Conservation (phyloP, 2,329 filamentous ascomycete species). For the Aspergillus sp. region DNA sequence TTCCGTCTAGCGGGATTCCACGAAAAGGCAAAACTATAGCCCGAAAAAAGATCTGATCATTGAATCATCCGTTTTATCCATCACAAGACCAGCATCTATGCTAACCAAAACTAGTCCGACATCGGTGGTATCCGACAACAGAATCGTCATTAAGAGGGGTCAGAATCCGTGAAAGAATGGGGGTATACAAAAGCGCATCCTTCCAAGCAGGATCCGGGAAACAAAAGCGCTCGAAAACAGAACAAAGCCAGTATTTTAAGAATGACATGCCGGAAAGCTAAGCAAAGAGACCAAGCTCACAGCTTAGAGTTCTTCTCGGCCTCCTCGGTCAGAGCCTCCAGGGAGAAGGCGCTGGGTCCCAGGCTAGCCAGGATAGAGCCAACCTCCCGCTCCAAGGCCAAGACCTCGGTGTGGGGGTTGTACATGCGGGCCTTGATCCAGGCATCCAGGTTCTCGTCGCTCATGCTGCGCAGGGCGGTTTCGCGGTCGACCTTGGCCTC, state of each 20-base stretch:
- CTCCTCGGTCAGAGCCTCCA: constrained; percentile 28
- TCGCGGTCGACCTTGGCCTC: constrained; percentile 68
- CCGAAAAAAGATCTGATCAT: constrained; percentile 8
- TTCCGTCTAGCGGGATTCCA: neutral
- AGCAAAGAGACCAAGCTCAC: constrained; percentile 23
- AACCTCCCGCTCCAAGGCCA: constrained; percentile 49
- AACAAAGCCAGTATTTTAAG: constrained; percentile 19
- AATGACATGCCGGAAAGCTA: constrained; percentile 3
- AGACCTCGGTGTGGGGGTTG: constrained; percentile 50
- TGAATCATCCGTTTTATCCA: constrained; percentile 20
- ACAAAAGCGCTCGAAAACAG: constrained; percentile 24
- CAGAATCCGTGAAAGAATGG: constrained; percentile 19
- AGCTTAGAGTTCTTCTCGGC: constrained; percentile 37
- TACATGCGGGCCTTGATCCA: constrained; percentile 55
- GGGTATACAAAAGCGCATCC: constrained; percentile 27
- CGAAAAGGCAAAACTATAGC: neutral
- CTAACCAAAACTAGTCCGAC: constrained; percentile 15
- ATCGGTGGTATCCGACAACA: constrained; percentile 16
- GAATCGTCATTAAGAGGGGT: constrained; percentile 18
- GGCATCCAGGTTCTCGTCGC: constrained; percentile 45
- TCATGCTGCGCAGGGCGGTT: constrained; percentile 45
- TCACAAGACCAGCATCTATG: constrained; percentile 11
- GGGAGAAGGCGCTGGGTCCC: constrained; percentile 23
- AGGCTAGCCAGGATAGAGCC: constrained; percentile 44
- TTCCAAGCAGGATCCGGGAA: constrained; percentile 19